A percentile compares a stretch with the other conserved stretches of the same genome.
Conservation (phyloP, 2,329 filamentous ascomycete species). For the Fusarium nurragi region DNA sequence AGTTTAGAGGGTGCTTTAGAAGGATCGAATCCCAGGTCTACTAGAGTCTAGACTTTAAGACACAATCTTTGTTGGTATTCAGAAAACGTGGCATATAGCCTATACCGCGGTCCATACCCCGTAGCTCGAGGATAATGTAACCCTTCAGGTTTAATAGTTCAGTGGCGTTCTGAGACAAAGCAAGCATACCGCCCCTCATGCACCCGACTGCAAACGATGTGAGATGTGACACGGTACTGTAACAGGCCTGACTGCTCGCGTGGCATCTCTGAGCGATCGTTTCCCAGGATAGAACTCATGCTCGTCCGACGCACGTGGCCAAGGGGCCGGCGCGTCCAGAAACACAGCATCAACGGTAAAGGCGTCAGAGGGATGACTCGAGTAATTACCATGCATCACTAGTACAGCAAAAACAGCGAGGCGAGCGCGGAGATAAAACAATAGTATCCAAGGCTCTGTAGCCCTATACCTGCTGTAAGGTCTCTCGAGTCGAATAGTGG, state of each 20-base stretch:
- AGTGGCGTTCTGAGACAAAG: neutral
- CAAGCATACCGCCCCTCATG: slow-evolving; percentile 4
- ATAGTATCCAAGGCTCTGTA: neutral
- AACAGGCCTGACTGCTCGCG: slow-evolving; percentile 25
- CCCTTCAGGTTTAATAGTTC: neutral
- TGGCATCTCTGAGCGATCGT: slow-evolving; percentile 20
- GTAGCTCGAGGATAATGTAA: slow-evolving; percentile 3
- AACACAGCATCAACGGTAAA: slow-evolving; percentile 8
- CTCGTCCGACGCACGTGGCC: slow-evolving; percentile 27
- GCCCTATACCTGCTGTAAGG: neutral
- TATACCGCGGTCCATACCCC: neutral
- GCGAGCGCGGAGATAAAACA: neutral
- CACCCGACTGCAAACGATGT: slow-evolving; percentile 9
- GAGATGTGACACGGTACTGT: slow-evolving; percentile 27
- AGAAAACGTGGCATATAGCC: slow-evolving; percentile 20
- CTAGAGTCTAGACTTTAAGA: neutral
- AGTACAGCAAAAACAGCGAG: neutral
- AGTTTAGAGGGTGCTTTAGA: neutral
- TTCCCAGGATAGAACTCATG: slow-evolving; percentile 18
- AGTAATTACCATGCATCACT: neutral
- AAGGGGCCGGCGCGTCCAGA: neutral
- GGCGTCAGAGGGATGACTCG: slow-evolving; percentile 1
- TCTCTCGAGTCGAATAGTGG: neutral
- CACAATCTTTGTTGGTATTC: slow-evolving; percentile 2
- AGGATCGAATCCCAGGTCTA: slow-evolving; percentile 9